Evolutionary conservation across 2,329 filamentous ascomycete species (phyloP).

Genomic region (Westerdykella ornata): DNA sequence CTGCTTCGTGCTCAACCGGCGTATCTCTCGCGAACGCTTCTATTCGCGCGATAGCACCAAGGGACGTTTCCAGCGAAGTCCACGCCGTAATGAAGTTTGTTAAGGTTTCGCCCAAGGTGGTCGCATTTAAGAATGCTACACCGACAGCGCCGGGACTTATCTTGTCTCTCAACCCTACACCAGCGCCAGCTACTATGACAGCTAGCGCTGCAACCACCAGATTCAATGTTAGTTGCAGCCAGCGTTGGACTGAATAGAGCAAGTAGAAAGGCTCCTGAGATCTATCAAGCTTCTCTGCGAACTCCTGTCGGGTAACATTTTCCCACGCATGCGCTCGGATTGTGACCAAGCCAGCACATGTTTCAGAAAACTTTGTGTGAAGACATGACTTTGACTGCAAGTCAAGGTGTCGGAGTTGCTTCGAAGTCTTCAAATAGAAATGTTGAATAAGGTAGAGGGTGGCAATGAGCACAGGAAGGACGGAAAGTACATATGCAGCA

Average conservation of each 20-base stretch:
- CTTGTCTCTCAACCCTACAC: constrained; percentile 21
- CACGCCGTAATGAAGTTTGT: constrained; percentile 43
- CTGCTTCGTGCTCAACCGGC: constrained; percentile 35
- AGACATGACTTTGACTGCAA: constrained; percentile 1
- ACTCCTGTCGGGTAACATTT: too few species aligned
- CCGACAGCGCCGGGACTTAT: constrained; percentile 43
- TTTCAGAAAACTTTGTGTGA: constrained; percentile 44
- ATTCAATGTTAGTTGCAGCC: constrained; percentile 23
- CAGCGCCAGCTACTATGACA: constrained; percentile 29
- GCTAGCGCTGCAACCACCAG: constrained; percentile 30
- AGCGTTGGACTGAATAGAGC: constrained; percentile 31
- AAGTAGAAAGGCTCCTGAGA: constrained; percentile 40
- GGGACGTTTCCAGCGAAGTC: constrained; percentile 50
- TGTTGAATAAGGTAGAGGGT: neutral
- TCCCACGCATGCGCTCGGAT: constrained; percentile 46
- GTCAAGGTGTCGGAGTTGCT: neutral
- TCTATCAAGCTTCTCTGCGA: constrained; percentile 17
- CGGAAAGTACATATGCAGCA: constrained; percentile 17
- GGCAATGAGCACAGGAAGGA: constrained; percentile 29
- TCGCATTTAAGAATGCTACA: constrained; percentile 45
- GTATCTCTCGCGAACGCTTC: constrained; percentile 43
- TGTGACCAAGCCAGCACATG: constrained; percentile 40
- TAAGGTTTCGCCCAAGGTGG: constrained; percentile 45
- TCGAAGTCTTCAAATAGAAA: neutral
- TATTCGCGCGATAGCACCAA: constrained; percentile 49